Conservation (phyloP, 805 yeast species). For the Candida morakotiae region DNA sequence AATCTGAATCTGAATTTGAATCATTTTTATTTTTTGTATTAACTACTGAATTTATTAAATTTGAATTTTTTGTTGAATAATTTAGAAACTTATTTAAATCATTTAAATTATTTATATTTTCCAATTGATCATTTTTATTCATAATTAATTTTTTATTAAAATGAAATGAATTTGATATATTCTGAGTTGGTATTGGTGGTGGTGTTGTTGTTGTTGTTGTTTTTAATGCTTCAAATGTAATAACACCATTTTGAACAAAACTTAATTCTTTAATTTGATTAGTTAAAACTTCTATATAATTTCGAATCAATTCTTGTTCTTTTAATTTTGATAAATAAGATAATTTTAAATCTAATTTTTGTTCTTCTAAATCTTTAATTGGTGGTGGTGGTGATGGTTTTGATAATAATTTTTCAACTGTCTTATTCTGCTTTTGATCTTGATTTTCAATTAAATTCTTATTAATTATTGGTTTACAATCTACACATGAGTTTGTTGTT, state of each 20-base stretch:
- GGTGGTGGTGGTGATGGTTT: conserved; percentile 1
- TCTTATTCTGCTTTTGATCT: too few species aligned
- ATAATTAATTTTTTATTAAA: not conserved
- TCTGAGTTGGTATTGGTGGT: not conserved
- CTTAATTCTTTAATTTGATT: conserved; percentile 41
- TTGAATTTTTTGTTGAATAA: conserved; percentile 33
- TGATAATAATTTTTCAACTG: not conserved
- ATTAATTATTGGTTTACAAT: not conserved
- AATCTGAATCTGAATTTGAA: too few species aligned
- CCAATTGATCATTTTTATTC: conserved; percentile 27
- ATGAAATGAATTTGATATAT: conserved; percentile 9
- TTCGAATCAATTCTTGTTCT: conserved; percentile 39
- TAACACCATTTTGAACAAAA: conserved; percentile 42
- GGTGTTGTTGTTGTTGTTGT: conserved; percentile 9
- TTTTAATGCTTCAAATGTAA: conserved; percentile 38
- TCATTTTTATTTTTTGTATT: conserved; percentile 13
- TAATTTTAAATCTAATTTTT: conserved; percentile 23
- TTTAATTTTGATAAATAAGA: conserved; percentile 34
- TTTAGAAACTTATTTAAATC: conserved; percentile 38
- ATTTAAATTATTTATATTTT: conserved; percentile 34
- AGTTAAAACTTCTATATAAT: conserved; percentile 38
- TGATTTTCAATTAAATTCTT: not conserved
- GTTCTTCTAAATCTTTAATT: conserved; percentile 9
- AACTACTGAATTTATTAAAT: conserved; percentile 36
- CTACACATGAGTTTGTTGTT: not conserved